Conservation (phyloP, 495 filamentous ascomycete species). For the Pyrenopolyporus hunteri region DNA sequence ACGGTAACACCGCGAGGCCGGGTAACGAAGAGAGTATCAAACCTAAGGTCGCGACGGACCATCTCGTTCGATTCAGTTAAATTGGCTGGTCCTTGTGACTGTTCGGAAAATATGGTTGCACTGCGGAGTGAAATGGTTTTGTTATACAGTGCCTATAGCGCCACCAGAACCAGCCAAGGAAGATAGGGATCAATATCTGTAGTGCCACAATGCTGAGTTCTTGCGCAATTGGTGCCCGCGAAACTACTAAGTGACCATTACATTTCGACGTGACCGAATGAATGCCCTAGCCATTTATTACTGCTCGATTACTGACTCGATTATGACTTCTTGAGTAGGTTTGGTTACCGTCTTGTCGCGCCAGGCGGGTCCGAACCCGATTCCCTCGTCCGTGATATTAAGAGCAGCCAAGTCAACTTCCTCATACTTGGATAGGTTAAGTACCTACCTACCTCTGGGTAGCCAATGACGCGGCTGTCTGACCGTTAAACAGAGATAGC, state of each 20-base stretch:
- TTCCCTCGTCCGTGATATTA: slow-evolving; percentile 1
- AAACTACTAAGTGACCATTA: slow-evolving; percentile 12
- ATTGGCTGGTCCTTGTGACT: slow-evolving; percentile 8
- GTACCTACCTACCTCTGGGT: no score
- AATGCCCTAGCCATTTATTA: slow-evolving; percentile 7
- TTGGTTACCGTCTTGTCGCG: background rate
- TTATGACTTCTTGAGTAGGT: background rate
- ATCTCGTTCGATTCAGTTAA: slow-evolving; percentile 19
- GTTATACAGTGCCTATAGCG: slow-evolving; percentile 9
- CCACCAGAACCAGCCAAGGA: background rate
- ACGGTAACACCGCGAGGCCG: slow-evolving; percentile 21
- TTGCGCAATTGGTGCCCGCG: slow-evolving; percentile 19
- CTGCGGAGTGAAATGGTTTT: slow-evolving; percentile 17
- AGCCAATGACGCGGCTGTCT: no score
- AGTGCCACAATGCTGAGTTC: slow-evolving; percentile 24
- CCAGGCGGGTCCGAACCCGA: slow-evolving; percentile 9
- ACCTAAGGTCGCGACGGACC: slow-evolving; percentile 3
- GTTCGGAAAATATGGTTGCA: slow-evolving; percentile 24
- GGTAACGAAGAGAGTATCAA: slow-evolving; percentile 12
- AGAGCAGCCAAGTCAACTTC: no score
- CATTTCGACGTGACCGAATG: slow-evolving; percentile 13
- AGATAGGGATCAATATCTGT: background rate
- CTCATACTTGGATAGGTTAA: no score
- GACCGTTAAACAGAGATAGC: no score
- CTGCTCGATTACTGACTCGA: background rate